These are phyloP conservation scores for Aspergillus calidoustus DNA, from an alignment of 2,329 filamentous ascomycete genomes.

Conservation along the genomic window DNA sequence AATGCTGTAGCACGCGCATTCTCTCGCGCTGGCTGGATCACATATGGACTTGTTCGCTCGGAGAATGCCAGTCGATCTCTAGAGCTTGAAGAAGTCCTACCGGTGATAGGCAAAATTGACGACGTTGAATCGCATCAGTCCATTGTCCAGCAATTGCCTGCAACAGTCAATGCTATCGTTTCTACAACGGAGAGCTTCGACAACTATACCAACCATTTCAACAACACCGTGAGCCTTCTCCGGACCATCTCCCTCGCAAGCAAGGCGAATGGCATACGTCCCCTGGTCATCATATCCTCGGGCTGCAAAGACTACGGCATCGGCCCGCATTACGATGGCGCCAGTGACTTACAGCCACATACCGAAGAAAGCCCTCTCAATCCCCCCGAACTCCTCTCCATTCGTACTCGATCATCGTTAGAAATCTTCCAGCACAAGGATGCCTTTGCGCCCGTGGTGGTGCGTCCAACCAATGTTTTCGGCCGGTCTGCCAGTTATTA, in stretches of 20 bases:
- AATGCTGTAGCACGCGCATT: conserved; percentile 19
- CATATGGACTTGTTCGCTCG: conserved; percentile 15
- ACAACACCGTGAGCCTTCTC: conserved; percentile 5
- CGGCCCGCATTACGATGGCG: conserved; percentile 7
- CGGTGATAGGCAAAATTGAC: conserved; percentile 14
- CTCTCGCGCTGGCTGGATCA: conserved; percentile 17
- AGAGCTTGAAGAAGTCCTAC: conserved; percentile 14
- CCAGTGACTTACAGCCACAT: conserved; percentile 6
- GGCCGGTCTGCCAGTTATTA: conserved; percentile 17
- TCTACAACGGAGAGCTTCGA: conserved; percentile 16
- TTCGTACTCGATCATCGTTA: conserved; percentile 1
- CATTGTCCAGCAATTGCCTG: conserved; percentile 4
- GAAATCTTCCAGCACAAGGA: conserved; percentile 11
- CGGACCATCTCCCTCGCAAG: conserved; percentile 4
- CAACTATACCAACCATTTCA: conserved; percentile 12
- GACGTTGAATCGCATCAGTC: neutral
- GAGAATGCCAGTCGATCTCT: neutral
- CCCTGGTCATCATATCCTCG: conserved; percentile 16
- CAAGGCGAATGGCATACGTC: neutral
- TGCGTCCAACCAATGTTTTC: conserved; percentile 16
- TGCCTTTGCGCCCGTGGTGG: conserved; percentile 9
- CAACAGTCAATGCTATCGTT: conserved; percentile 13
- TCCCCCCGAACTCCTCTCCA: neutral
- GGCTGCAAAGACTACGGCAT: conserved; percentile 22
- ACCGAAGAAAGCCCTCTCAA: conserved; percentile 18